Conservation (phyloP, 352 stramenopile genomes). For the Pythium graminicola region DNA sequence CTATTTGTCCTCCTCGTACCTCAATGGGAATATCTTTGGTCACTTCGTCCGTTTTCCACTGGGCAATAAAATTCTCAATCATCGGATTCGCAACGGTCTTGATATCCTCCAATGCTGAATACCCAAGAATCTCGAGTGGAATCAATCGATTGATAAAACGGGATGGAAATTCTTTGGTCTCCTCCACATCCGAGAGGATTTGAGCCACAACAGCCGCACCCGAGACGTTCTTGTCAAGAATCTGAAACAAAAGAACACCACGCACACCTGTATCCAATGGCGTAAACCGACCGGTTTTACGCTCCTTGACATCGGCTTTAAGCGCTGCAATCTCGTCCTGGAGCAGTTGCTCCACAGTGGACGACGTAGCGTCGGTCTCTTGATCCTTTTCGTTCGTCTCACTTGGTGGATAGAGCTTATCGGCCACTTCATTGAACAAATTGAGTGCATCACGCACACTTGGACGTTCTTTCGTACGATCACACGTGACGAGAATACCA, state of each 20-base stretch:
- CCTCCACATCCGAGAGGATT: constrained; percentile 59
- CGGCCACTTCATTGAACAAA: constrained; percentile 65
- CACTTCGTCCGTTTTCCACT: constrained; percentile 14
- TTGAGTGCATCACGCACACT: constrained; percentile 66
- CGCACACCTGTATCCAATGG: constrained; percentile 69
- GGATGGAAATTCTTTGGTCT: constrained; percentile 61
- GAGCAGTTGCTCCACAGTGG: constrained; percentile 60
- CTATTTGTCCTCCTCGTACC: not conserved
- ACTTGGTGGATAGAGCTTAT: constrained; percentile 43
- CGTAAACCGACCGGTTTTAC: constrained; percentile 62
- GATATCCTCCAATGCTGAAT: constrained; percentile 58
- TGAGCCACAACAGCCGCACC: constrained; percentile 40
- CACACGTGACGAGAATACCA: constrained; percentile 65
- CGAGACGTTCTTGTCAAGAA: constrained; percentile 44
- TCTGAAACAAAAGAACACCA: constrained; percentile 61
- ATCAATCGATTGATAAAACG: constrained; percentile 73
- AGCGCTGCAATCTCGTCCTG: constrained; percentile 61
- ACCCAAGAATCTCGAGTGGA: constrained; percentile 60
- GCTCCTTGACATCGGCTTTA: constrained; percentile 45
- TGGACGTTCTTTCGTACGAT: constrained; percentile 71
- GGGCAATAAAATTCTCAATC: constrained; percentile 34
- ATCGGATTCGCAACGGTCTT: constrained; percentile 44
- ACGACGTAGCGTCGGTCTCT: constrained; percentile 6
- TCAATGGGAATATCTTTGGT: constrained; percentile 25
- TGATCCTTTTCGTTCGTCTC: constrained; percentile 18